Evolutionary conservation across 306 rosid species (phyloP).

Genomic region (Fagus sylvatica): DNA sequence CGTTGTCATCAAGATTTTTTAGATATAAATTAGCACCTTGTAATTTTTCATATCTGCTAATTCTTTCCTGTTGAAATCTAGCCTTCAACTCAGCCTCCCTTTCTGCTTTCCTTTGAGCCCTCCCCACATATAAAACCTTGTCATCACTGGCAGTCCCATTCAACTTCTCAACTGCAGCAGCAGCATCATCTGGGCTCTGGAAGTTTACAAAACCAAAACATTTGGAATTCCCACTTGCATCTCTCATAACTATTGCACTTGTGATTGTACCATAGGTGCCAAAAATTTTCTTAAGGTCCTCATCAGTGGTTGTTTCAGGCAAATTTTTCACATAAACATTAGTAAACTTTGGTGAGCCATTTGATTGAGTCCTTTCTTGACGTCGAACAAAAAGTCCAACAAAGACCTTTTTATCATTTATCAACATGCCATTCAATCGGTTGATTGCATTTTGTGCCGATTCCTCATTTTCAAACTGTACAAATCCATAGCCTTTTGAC

Average conservation of each 20-base stretch:
- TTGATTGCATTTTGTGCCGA: constrained; percentile 63
- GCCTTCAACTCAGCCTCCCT: constrained; percentile 75
- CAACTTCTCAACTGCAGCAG: constrained; percentile 63
- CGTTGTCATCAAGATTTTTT: constrained; percentile 75
- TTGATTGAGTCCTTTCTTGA: constrained; percentile 51
- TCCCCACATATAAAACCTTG: constrained; percentile 66
- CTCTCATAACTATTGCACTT: constrained; percentile 65
- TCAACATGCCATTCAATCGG: constrained; percentile 67
- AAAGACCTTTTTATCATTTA: constrained; percentile 70
- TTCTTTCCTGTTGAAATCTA: constrained; percentile 73
- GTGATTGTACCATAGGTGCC: constrained; percentile 56
- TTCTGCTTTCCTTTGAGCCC: constrained; percentile 75
- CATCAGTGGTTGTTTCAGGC: constrained; percentile 50
- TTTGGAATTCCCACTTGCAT: constrained; percentile 66
- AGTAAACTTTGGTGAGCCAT: constrained; percentile 61
- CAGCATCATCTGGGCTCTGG: constrained; percentile 52
- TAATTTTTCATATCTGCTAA: constrained; percentile 68
- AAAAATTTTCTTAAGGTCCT: constrained; percentile 58
- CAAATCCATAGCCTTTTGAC: constrained; percentile 78
- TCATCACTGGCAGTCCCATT: constrained; percentile 61
- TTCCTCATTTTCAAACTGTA: constrained; percentile 74
- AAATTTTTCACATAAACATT: constrained; percentile 81
- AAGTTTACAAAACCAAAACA: constrained; percentile 88
- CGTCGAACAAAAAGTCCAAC: constrained; percentile 62
- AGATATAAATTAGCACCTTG: constrained; percentile 84